Evolutionary conservation across 2,329 filamentous ascomycete species (phyloP), one percentile per base, ranked within the genome.

Genomic region (Proliferodiscus dingleyae): DNA sequence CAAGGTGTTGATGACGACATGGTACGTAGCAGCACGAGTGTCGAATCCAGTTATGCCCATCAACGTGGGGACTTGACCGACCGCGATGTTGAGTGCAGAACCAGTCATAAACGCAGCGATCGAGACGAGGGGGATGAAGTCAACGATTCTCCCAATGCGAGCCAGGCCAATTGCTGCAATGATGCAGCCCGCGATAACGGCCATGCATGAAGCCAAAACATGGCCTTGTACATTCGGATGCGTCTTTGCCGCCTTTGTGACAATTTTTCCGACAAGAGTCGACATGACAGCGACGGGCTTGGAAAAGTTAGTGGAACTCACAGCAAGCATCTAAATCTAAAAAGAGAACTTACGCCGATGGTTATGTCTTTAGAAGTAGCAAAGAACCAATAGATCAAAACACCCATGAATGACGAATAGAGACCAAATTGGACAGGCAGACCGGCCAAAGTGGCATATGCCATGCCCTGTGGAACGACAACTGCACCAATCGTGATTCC

Each of bases 301-400:
- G 18, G 32, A 28, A 47, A 42, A 9, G 40, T 58, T 36, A 56
- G 50, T 37, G 45, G 45, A 52, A 48, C 5, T 10, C 7, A 32
- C 5, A 9, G 10, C 11, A 26, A 26, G 6, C 10, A 11, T 22
- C 19, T 23, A 8, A 6, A 15, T 11, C 18, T 15, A 23, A 16
- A 33, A 18, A 23, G 18, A 3, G 24, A 54, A 77, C 83, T 69
- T 73, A 87, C 85, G 13, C 91, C 91, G 46, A 97, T 97, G 8
- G 91, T 96, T 61, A 98, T 97, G 66, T 98, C 91, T 64, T 97
- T 98, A 11, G 91, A 96, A 0, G 93, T 98, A 26, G 90, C 93
- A 61, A 97, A 97, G 63, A 96, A 86, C 91, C 91, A 97, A 68
- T 98, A 98, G 50, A 95, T 75, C 52, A 95, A 66, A 13, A 95